phyloP scores from a whole-genome alignment of 192 early-diverging fungal genomes.

The Gonapodya sp. region DNA sequence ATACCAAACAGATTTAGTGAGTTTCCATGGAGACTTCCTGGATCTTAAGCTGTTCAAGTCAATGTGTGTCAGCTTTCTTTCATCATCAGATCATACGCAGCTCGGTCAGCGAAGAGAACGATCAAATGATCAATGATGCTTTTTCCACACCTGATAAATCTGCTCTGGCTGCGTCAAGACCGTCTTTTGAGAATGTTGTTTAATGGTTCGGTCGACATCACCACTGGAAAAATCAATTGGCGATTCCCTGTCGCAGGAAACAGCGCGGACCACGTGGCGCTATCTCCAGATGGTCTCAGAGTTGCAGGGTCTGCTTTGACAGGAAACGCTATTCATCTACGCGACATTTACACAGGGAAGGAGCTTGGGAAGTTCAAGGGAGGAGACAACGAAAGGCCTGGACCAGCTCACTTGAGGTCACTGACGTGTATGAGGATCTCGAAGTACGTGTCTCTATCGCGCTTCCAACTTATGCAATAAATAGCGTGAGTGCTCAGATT shows the following conservation, averaged over 20 bases:
- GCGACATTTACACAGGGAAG: slow-evolving; percentile 10
- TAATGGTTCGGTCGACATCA: slow-evolving; percentile 16
- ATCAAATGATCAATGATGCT: slow-evolving; percentile 16
- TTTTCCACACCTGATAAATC: slow-evolving; percentile 16
- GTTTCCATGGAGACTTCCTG: no score
- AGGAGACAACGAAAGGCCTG: background rate
- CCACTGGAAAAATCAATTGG: slow-evolving; percentile 14
- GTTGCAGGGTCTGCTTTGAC: slow-evolving; percentile 15
- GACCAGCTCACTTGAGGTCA: background rate
- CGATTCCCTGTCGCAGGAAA: slow-evolving; percentile 14
- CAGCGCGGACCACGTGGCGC: slow-evolving; percentile 18
- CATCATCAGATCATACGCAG: background rate
- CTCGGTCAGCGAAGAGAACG: slow-evolving; percentile 12
- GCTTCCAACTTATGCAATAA: no score
- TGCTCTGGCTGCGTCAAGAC: slow-evolving; percentile 12
- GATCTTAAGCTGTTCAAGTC: no score
- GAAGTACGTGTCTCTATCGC: no score
- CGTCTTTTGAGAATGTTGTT: slow-evolving; percentile 17
- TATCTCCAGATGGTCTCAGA: slow-evolving; percentile 16
- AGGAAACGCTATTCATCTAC: slow-evolving; percentile 5
- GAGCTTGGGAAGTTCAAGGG: slow-evolving; percentile 3
- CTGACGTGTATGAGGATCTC: no score
- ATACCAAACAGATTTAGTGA: no score
- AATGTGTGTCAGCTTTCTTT: no score
- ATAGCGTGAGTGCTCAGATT: no score